Evolutionary conservation across 192 early-diverging fungal genomes (phyloP), one percentile per base, ranked within the genome.

Genomic region (Powellomyces hirtus): DNA sequence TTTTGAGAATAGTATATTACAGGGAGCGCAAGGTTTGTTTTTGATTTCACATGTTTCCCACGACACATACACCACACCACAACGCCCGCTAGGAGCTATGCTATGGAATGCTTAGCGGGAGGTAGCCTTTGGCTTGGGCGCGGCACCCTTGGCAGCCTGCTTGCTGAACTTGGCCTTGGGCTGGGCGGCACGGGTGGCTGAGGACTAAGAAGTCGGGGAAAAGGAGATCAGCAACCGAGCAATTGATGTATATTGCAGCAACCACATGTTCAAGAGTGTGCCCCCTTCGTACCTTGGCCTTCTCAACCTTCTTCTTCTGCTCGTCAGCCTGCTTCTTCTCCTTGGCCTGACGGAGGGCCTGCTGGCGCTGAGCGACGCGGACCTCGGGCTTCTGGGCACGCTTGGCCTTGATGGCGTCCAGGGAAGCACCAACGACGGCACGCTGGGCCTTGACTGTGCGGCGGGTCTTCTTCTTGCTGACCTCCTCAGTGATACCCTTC

Each of bases 401-500:
- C 88, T 96, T 95, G 75, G 94, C 95, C 75, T 93, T 93, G 83
- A 99, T 98, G 65, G 90, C 88, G 68, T 99, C 95, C 84, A 89
- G 88, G 67, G 94, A 90, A 62, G 92, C 92, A 84, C 96, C 96
- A 61, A 94, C 96, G 71, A 99, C 83, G 59, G 89, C 93, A 84
- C 97, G 92, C 82, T 94, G 89, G 83, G 87, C 89, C 91, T 98
- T 97, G 76, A 97, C 93, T 66, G 89, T 86, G 77, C 92, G 91
- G 77, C 90, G 88, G 52, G 91, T 89, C 78, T 92, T 89, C 92
- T 97, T 99, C 91, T 97, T 97, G 80, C 93, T 75, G 36, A 90
- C 87, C 84, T 97, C 95, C 77, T 94, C 92, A 76, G 89, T 90
- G 72, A 94, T 88, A 81, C 95, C 97, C 93, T 99, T 99, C 88